These are phyloP conservation scores for Plasmodium inui DNA, from an alignment of 169 alveolate species.

Conservation along the genomic window DNA sequence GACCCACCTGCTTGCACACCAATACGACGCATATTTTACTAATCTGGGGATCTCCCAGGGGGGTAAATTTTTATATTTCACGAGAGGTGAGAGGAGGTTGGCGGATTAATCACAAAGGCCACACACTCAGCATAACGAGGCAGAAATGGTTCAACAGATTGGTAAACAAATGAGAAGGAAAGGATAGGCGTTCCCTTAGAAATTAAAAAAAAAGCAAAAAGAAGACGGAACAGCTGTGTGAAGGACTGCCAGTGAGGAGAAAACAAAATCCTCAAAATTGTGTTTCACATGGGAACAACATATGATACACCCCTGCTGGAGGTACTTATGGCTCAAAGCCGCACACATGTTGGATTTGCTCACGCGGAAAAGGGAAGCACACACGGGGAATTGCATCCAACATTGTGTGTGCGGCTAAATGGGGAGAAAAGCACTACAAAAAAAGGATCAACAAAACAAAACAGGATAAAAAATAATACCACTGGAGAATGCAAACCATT, in stretches of 20 bases:
- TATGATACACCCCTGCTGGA: neutral
- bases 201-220: neutral
- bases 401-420: neutral
- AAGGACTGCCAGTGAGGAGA: neutral
- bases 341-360: neutral
- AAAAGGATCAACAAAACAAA: neutral
- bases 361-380: too few species aligned
- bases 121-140: neutral
- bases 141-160: neutral
- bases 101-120: neutral
- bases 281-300: neutral
- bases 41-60: too few species aligned
- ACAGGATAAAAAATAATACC: neutral
- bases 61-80: neutral
- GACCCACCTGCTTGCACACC: too few species aligned
- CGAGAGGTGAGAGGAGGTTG: neutral
- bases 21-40: too few species aligned
- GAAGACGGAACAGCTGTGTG: neutral
- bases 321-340: neutral
- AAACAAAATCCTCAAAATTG: neutral
- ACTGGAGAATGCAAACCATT: neutral
- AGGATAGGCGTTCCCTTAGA: neutral
- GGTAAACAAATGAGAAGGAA: neutral
- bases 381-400: neutral
- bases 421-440: neutral